Conservation (phyloP, 306 rosid species). For the Rosa persica region DNA sequence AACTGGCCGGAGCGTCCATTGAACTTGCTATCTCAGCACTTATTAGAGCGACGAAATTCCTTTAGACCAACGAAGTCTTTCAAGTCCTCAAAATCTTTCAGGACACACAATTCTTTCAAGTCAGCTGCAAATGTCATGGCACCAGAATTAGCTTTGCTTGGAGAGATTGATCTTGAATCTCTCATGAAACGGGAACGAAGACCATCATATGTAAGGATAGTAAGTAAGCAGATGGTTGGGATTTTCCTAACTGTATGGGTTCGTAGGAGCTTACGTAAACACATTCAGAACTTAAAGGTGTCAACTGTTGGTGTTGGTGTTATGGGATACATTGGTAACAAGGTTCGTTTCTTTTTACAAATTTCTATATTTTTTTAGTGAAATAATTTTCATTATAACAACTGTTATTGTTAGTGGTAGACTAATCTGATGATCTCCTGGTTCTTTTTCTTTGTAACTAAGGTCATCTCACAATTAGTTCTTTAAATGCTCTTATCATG, state of each 20-base stretch:
- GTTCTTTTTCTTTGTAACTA: not conserved
- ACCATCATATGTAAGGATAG: conserved; percentile 74
- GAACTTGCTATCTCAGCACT: conserved; percentile 49
- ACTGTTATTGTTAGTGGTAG: conserved; percentile 12
- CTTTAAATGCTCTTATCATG: not conserved
- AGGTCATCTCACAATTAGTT: not conserved
- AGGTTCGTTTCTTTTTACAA: conserved; percentile 48
- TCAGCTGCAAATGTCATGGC: conserved; percentile 47
- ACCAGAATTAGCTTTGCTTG: conserved; percentile 46
- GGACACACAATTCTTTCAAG: conserved; percentile 53
- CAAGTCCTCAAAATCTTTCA: conserved; percentile 56
- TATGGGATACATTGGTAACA: conserved; percentile 98
- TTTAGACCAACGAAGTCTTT: conserved; percentile 51
- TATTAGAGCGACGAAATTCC: conserved; percentile 56
- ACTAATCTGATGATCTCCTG: not conserved
- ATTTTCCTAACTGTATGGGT: conserved; percentile 86
- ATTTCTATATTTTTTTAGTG: not conserved
- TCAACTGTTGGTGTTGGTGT: conserved; percentile 97
- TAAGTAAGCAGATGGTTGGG: conserved; percentile 97
- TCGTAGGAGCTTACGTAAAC: conserved; percentile 79
- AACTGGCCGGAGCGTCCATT: conserved; percentile 91
- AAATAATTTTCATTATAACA: not conserved
- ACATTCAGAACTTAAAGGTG: conserved; percentile 83
- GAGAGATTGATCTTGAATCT: conserved; percentile 75
- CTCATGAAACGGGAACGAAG: conserved; percentile 75